Base-by-base conservation (phyloP, 1,284 basidiomycete species). In the Agroathelia rolfsii region DNA sequence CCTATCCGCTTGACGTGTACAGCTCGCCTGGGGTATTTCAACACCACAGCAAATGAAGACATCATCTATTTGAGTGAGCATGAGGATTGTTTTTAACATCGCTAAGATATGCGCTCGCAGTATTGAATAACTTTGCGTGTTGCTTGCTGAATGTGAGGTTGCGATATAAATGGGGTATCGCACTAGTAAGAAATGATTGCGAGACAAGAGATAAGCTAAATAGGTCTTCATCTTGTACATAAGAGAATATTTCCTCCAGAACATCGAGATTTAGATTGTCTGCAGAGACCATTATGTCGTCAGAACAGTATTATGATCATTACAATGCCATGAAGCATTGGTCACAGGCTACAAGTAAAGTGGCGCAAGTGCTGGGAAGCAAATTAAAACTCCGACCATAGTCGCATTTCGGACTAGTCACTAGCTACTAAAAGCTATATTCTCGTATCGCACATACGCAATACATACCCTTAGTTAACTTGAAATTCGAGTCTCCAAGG, bases 261-360 rank as follows among this genome's bases (percentile, higher is more conserved):
- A 83, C 74, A 52, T 84, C 80, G 13, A 72, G 61, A 41, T 82
- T 74, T 24, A 81, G 56, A 41, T 70, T 77, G 38, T 76, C 67
- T n/a, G 71, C 72, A 27, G 72, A 66, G 27, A 75, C 67, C 75
- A 79, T 78, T 7, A 9, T 30, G 37, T 19, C 9, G 32, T n/a
- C n/a, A n/a, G n/a, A n/a, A n/a, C n/a, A n/a, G n/a, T n/a, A n/a
- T n/a, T n/a, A n/a, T n/a, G n/a, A n/a, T n/a, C n/a, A n/a, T n/a
- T n/a, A n/a, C n/a, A n/a, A n/a, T n/a, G n/a, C n/a, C n/a, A n/a
- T n/a, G n/a, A n/a, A n/a, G n/a, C n/a, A n/a, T n/a, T n/a, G n/a
- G n/a, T n/a, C n/a, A n/a, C n/a, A n/a, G n/a, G n/a, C n/a, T n/a
- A n/a, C n/a, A n/a, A n/a, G n/a, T n/a, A n/a, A n/a, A n/a, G n/a